These are phyloP conservation scores for Tetrapyrgos nigripes DNA, from an alignment of 1,284 basidiomycete genomes.

Conservation along the genomic window DNA sequence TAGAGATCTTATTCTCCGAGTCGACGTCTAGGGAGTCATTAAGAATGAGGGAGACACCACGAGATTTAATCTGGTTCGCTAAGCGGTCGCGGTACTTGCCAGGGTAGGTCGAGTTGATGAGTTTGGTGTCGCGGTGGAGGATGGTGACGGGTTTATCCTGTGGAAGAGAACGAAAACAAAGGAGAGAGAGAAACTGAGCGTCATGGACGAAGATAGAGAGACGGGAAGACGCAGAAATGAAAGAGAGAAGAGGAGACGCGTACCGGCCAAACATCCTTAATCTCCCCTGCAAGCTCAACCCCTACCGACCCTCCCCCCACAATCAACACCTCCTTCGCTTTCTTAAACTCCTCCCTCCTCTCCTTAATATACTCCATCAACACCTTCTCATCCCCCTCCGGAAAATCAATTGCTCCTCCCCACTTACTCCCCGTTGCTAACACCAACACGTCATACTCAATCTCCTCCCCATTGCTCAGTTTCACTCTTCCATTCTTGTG, in stretches of 20 bases:
- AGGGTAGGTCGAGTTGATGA: conserved; percentile 67
- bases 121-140: conserved; percentile 55
- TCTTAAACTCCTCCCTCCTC: conserved; percentile 53
- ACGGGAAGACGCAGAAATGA: conserved; percentile 1
- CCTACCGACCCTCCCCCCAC: conserved; percentile 71
- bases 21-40: conserved; percentile 61
- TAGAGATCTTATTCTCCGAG: conserved; percentile 30
- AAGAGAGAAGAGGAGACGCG: conserved; percentile 22
- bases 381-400: conserved; percentile 46
- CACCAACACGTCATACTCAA: conserved; percentile 60
- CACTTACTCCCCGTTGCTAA: conserved; percentile 64
- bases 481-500: conserved; percentile 50
- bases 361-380: conserved; percentile 38
- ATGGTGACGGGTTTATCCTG: conserved; percentile 70
- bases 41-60: conserved; percentile 58
- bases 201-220: conserved; percentile 5
- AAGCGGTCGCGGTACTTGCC: conserved; percentile 58
- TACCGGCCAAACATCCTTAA: conserved; percentile 59
- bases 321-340: conserved; percentile 57
- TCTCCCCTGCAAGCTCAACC: conserved; percentile 62
- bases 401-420: conserved; percentile 56
- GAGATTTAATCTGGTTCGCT: conserved; percentile 44
- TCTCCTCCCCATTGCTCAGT: conserved; percentile 52
- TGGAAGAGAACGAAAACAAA: conserved; percentile 10
- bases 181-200: conserved; percentile 7